These are phyloP conservation scores for Aspergillus novoparasiticus DNA, from an alignment of 2,329 filamentous ascomycete genomes.

Conservation along the genomic window DNA sequence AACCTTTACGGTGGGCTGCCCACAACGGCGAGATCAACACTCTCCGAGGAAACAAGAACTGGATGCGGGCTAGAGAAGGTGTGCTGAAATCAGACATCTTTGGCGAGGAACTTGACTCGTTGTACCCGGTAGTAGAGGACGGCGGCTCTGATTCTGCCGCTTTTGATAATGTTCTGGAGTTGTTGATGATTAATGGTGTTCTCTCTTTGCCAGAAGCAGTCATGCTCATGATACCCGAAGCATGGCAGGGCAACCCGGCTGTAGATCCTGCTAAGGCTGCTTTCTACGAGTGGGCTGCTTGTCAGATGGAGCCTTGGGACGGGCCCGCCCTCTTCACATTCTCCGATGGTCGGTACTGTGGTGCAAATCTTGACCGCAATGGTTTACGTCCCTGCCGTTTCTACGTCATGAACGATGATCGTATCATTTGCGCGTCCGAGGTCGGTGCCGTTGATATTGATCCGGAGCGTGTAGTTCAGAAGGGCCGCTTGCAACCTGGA, in stretches of 20 bases:
- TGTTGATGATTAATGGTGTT: slow-evolving; percentile 93
- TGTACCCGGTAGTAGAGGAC: slow-evolving; percentile 95
- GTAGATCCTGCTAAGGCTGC: slow-evolving; percentile 96
- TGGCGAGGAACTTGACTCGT: slow-evolving; percentile 82
- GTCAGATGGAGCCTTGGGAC: slow-evolving; percentile 99
- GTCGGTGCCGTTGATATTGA: slow-evolving; percentile 92
- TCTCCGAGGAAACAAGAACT: slow-evolving; percentile 96
- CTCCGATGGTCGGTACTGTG: slow-evolving; percentile 93
- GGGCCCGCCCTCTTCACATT: slow-evolving; percentile 96
- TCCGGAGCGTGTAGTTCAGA: slow-evolving; percentile 85
- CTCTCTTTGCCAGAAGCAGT: slow-evolving; percentile 93
- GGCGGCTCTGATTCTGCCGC: slow-evolving; percentile 95
- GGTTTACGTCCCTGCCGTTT: slow-evolving; percentile 93
- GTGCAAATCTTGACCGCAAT: slow-evolving; percentile 94
- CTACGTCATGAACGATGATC: slow-evolving; percentile 95
- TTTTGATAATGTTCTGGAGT: slow-evolving; percentile 94
- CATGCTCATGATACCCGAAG: slow-evolving; percentile 98
- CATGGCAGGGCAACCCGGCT: slow-evolving; percentile 89
- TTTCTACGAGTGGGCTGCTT: slow-evolving; percentile 98
- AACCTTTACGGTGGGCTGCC: slow-evolving; percentile 93
- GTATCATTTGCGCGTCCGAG: slow-evolving; percentile 95
- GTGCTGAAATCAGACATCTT: slow-evolving; percentile 92
- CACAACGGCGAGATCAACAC: slow-evolving; percentile 99
- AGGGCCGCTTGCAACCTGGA: slow-evolving; percentile 89
- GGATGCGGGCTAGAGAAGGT: slow-evolving; percentile 97